Conservation (phyloP, 805 yeast genomes). For the Metschnikowia picachoensis region DNA sequence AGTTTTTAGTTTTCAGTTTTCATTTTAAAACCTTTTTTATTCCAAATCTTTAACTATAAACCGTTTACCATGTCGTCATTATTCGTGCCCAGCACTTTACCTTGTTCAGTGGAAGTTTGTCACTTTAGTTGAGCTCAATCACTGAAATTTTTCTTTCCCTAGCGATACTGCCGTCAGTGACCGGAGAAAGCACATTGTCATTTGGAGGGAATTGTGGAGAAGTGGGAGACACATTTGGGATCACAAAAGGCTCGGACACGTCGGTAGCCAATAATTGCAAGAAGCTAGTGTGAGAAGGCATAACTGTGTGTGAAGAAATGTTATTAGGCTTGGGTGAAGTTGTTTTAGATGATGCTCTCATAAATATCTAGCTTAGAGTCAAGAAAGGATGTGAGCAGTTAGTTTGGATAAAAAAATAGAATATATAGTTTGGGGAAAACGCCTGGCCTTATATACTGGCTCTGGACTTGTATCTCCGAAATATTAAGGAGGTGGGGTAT, state of each 20-base stretch:
- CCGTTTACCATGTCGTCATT: not conserved
- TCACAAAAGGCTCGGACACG: conserved; percentile 58
- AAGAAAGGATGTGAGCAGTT: not conserved
- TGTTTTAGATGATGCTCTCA: too few relatives aligned
- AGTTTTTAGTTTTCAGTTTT: too few relatives aligned
- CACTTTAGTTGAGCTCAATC: conserved; percentile 23
- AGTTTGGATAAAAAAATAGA: too few relatives aligned
- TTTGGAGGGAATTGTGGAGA: conserved; percentile 23
- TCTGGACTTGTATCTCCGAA: conserved; percentile 20
- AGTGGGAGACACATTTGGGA: conserved; percentile 60
- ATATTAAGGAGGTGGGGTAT: conserved; percentile 4
- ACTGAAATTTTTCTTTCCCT: conserved; percentile 23
- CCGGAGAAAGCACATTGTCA: conserved; percentile 7
- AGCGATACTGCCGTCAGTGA: conserved; percentile 14
- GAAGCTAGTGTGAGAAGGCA: conserved; percentile 32
- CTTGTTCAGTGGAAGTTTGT: not conserved
- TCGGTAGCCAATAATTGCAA: conserved; percentile 51
- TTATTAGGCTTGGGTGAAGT: not conserved
- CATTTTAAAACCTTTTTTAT: not conserved
- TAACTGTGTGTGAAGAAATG: not conserved
- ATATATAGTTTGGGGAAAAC: too few relatives aligned
- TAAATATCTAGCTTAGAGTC: not conserved
- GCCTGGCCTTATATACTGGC: conserved; percentile 9
- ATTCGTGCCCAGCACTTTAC: not conserved
- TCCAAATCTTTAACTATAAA: not conserved